Percentiles rank a stretch among this genome's conserved stretches.
Evolutionary conservation across 805 yeast species (phyloP).

Genomic region (Starmerella bombi): DNA sequence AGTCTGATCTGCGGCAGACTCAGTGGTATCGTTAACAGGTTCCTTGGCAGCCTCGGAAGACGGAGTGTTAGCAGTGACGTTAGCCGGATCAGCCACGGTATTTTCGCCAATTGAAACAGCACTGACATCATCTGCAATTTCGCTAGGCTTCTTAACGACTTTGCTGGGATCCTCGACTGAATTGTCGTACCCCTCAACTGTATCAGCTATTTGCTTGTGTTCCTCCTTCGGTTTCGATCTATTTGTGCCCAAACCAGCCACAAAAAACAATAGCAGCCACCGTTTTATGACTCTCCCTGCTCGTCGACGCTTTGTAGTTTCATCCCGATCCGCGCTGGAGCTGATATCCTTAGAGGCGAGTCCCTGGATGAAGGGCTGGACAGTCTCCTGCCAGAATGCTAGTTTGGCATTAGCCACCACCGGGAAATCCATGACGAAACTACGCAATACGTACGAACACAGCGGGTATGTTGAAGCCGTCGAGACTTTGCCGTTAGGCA

Average conservation of each 20-base stretch:
- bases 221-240: conserved; percentile 31
- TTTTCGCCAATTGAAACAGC: no score
- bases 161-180: not conserved
- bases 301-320: conserved; percentile 56
- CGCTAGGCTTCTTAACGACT: not conserved
- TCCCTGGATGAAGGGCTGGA: conserved; percentile 71
- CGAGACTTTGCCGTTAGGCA: conserved; percentile 32
- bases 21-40: not conserved
- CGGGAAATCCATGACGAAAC: conserved; percentile 61
- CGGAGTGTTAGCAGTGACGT: no score
- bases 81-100: not conserved
- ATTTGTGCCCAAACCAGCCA: conserved; percentile 55
- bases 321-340: conserved; percentile 60
- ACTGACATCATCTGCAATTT: not conserved
- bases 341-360: conserved; percentile 62
- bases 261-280: conserved; percentile 52
- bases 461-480: conserved; percentile 44
- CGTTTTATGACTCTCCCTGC: conserved; percentile 48
- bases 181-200: not conserved
- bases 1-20: not conserved
- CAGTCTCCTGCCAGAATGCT: conserved; percentile 65
- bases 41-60: not conserved
- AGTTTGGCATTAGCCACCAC: conserved; percentile 38
- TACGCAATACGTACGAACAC: conserved; percentile 48
- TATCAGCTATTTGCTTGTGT: no score